These are phyloP conservation scores for Begonia masoniana DNA, from an alignment of 306 rosid species.

Conservation along the genomic window DNA sequence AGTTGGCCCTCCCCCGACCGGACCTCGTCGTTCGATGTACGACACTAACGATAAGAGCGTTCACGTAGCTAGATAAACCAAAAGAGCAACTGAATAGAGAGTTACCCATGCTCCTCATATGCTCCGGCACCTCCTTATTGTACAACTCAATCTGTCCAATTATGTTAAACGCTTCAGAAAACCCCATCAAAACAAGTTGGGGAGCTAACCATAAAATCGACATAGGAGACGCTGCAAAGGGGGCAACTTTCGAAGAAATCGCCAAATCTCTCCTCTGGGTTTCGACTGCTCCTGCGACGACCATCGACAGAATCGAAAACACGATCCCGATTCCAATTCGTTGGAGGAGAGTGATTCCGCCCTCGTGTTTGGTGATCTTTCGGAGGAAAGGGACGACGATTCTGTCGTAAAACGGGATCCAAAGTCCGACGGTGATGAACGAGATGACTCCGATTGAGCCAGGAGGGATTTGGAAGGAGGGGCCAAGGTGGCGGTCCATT, in stretches of 20 bases:
- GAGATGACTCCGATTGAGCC: conserved; percentile 50
- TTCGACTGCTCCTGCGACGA: conserved; percentile 44
- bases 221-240: conserved; percentile 21
- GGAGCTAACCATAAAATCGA: conserved; percentile 51
- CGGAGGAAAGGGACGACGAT: conserved; percentile 31
- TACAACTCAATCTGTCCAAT: conserved; percentile 57
- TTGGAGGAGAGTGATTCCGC: conserved; percentile 45
- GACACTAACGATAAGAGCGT: conserved; percentile 19
- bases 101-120: conserved; percentile 59
- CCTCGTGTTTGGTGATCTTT: conserved; percentile 33
- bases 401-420: conserved; percentile 48
- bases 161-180: conserved; percentile 44
- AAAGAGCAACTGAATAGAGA: conserved; percentile 40
- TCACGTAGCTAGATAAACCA: conserved; percentile 45
- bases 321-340: conserved; percentile 51
- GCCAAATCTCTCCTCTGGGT: conserved; percentile 31
- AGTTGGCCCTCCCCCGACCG: conserved; percentile 24
- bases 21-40: conserved; percentile 27
- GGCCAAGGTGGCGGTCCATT: conserved; percentile 65
- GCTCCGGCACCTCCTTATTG: conserved; percentile 51
- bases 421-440: conserved; percentile 23
- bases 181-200: conserved; percentile 40
- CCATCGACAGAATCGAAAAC: conserved; percentile 43
- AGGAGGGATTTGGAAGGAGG: conserved; percentile 50
- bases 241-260: not conserved